These are phyloP conservation scores for Exophiala sp. DNA, from an alignment of 2,329 filamentous ascomycete species.

Conservation along the genomic window DNA sequence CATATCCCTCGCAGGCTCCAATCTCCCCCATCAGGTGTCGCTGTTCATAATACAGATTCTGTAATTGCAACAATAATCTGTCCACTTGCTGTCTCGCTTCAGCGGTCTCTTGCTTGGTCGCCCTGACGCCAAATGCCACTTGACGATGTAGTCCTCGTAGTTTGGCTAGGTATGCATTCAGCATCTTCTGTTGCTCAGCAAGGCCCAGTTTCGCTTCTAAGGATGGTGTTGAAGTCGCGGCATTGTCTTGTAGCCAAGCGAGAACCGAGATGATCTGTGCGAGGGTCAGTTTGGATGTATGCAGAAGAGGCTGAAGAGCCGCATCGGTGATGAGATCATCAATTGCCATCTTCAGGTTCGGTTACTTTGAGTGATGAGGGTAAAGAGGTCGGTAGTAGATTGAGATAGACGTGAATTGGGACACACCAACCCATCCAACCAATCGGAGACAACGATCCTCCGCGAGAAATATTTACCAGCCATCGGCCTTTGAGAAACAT, in stretches of 20 bases:
- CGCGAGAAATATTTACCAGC: slow-evolving; percentile 1
- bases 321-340: slow-evolving; percentile 58
- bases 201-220: slow-evolving; percentile 51
- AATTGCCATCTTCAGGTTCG: slow-evolving; percentile 44
- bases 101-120: slow-evolving; percentile 79
- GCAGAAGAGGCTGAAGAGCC: slow-evolving; percentile 61
- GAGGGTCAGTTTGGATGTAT: slow-evolving; percentile 66
- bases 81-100: slow-evolving; percentile 89
- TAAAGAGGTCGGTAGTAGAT: background rate
- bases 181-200: slow-evolving; percentile 69
- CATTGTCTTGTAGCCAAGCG: slow-evolving; percentile 51
- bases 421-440: background rate
- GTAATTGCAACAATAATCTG: slow-evolving; percentile 79
- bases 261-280: slow-evolving; percentile 60
- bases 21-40: slow-evolving; percentile 87
- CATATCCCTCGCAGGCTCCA: slow-evolving; percentile 78
- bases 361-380: background rate
- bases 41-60: slow-evolving; percentile 96
- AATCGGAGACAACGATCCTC: slow-evolving; percentile 1
- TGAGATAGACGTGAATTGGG: background rate
- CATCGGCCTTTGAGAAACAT: background rate
- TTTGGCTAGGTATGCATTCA: slow-evolving; percentile 72
- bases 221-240: slow-evolving; percentile 42
- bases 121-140: slow-evolving; percentile 71
- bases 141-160: slow-evolving; percentile 77